Evolutionary conservation across 2,329 filamentous ascomycete species (phyloP).

Genomic region (Diplocarpon mali): DNA sequence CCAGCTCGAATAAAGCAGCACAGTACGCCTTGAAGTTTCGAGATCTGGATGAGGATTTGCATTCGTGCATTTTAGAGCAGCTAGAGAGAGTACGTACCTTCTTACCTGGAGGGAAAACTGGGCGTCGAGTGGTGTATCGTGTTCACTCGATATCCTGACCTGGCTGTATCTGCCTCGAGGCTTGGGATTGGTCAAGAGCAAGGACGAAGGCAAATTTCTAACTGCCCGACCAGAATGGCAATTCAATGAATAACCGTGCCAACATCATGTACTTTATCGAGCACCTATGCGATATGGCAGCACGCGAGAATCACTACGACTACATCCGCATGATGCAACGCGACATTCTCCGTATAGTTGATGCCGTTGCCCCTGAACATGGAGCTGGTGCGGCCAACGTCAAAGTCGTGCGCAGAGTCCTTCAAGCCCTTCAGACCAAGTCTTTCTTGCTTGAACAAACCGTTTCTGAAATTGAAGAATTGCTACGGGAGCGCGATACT

Average conservation of each 20-base stretch:
- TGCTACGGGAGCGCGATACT: slow-evolving; percentile 57
- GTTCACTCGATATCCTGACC: background rate
- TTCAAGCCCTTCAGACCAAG: slow-evolving; percentile 60
- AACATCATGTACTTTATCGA: slow-evolving; percentile 99
- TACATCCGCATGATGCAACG: slow-evolving; percentile 93
- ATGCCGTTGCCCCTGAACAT: slow-evolving; percentile 80
- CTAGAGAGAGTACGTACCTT: slow-evolving; percentile 59
- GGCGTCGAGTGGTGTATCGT: too few species aligned
- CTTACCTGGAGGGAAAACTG: background rate
- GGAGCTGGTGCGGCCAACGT: slow-evolving; percentile 87
- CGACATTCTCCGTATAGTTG: slow-evolving; percentile 83
- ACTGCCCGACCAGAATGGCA: slow-evolving; percentile 35
- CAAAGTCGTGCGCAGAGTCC: slow-evolving; percentile 74
- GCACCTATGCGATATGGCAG: slow-evolving; percentile 63
- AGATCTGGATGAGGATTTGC: slow-evolving; percentile 93
- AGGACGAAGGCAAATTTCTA: too few species aligned
- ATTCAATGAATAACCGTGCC: slow-evolving; percentile 90
- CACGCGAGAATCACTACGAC: slow-evolving; percentile 57
- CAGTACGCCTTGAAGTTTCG: slow-evolving; percentile 89
- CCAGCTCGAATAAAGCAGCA: slow-evolving; percentile 82
- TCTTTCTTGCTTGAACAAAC: slow-evolving; percentile 63
- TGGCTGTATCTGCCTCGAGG: background rate
- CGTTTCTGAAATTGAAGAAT: slow-evolving; percentile 70
- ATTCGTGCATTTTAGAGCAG: slow-evolving; percentile 94
- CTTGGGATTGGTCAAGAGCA: too few species aligned